Conservation (phyloP, 2,329 filamentous ascomycete species). For the Cadophora sp. region DNA sequence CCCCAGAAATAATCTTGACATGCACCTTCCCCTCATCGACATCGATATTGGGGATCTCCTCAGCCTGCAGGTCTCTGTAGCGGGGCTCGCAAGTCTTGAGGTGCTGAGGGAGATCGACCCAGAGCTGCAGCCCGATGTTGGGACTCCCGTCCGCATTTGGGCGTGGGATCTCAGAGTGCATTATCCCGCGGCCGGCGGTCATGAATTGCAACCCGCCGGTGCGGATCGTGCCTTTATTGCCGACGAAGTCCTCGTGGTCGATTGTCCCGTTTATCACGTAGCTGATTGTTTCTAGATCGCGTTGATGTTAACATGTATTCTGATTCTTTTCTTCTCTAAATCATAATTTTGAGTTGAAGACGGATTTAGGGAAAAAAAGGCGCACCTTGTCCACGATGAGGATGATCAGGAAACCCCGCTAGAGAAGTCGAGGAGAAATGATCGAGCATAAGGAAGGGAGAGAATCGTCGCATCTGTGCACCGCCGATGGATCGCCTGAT, state of each 20-base stretch:
- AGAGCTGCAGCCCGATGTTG: slow-evolving; percentile 8
- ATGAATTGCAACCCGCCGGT: slow-evolving; percentile 14
- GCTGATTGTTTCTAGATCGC: slow-evolving; percentile 12
- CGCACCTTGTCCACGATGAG: slow-evolving; percentile 72
- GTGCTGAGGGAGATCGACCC: background rate
- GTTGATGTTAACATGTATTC: background rate
- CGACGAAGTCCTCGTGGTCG: slow-evolving; percentile 12
- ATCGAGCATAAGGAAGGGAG: slow-evolving; percentile 95
- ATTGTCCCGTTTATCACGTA: slow-evolving; percentile 9
- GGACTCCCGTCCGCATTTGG: slow-evolving; percentile 16
- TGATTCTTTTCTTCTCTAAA: no score
- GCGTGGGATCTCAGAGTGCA: slow-evolving; percentile 15
- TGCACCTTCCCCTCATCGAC: background rate
- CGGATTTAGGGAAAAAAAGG: no score
- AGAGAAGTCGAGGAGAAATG: slow-evolving; percentile 83
- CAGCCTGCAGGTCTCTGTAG: background rate
- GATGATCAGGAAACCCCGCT: slow-evolving; percentile 90
- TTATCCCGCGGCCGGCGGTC: slow-evolving; percentile 13
- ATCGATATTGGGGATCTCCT: slow-evolving; percentile 3
- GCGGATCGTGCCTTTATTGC: slow-evolving; percentile 10
- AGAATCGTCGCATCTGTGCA: slow-evolving; percentile 80
- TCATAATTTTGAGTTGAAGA: background rate
- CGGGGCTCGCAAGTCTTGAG: background rate
- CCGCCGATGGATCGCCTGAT: slow-evolving; percentile 91
- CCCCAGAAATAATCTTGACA: slow-evolving; percentile 7